These are phyloP conservation scores for Boletus rex-veris DNA, from an alignment of 768 basidiomycete genomes.

Conservation along the genomic window DNA sequence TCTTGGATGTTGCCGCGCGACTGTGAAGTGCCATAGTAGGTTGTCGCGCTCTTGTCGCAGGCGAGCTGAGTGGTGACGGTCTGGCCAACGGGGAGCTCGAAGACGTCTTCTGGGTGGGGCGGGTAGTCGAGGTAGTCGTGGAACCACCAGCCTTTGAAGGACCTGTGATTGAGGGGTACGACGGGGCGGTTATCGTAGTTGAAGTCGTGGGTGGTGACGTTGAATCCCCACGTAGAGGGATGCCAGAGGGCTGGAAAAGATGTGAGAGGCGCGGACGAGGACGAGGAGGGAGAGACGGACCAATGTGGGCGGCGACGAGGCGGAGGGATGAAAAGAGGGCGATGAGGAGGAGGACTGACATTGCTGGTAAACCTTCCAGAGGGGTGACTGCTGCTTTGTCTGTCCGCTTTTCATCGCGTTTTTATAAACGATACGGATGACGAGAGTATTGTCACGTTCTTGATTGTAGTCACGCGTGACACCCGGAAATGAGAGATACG, in stretches of 20 bases:
- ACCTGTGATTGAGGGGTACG: conserved; percentile 35
- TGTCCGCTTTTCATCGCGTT: too few species aligned
- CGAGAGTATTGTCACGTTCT: too few species aligned
- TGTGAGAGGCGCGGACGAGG: background rate
- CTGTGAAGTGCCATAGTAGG: conserved; percentile 49
- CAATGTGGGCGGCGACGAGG: conserved; percentile 13
- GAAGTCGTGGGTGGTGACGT: conserved; percentile 54
- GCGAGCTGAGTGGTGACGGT: conserved; percentile 51
- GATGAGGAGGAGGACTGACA: conserved; percentile 5
- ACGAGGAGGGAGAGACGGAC: background rate
- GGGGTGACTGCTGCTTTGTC: too few species aligned
- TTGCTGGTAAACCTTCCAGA: conserved; percentile 19
- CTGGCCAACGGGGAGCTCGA: conserved; percentile 58
- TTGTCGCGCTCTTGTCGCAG: conserved; percentile 59
- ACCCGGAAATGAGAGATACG: too few species aligned
- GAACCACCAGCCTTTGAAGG: conserved; percentile 52
- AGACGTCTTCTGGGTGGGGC: conserved; percentile 53
- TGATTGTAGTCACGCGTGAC: too few species aligned
- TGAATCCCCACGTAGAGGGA: conserved; percentile 65
- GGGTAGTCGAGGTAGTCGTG: conserved; percentile 58
- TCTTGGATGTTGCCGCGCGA: conserved; percentile 50
- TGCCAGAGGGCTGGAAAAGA: conserved; percentile 44
- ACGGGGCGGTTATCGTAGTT: conserved; percentile 65
- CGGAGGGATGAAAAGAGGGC: background rate
- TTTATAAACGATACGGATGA: too few species aligned